These are phyloP conservation scores for Phytophthora sansomeana DNA, from an alignment of 352 stramenopile species.

Conservation along the genomic window DNA sequence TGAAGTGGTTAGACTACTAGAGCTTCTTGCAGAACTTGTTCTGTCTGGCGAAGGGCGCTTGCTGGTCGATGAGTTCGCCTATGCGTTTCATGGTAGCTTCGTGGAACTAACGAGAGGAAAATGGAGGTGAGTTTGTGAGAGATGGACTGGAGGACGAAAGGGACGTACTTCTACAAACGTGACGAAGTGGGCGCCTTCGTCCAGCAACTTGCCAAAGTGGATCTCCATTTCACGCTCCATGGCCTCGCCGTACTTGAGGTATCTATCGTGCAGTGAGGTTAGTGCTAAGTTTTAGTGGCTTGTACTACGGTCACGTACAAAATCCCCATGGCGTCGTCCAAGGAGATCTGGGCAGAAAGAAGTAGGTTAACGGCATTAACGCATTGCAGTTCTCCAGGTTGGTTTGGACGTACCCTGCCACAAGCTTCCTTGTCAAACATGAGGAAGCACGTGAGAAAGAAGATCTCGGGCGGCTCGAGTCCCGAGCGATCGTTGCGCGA, in stretches of 20 bases:
- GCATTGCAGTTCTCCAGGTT: not conserved
- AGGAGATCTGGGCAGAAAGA: slow-evolving; percentile 52
- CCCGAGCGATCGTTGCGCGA: slow-evolving; percentile 68
- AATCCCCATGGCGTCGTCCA: slow-evolving; percentile 85
- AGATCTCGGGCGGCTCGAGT: slow-evolving; percentile 76
- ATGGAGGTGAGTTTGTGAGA: not conserved
- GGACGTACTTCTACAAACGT: slow-evolving; percentile 61
- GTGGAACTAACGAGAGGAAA: slow-evolving; percentile 48
- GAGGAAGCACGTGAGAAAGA: slow-evolving; percentile 87
- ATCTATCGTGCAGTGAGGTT: slow-evolving; percentile 35
- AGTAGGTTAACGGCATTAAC: not conserved
- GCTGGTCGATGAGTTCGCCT: slow-evolving; percentile 71
- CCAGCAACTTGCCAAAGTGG: slow-evolving; percentile 71
- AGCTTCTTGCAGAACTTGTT: slow-evolving; percentile 63
- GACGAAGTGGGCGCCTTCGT: slow-evolving; percentile 71
- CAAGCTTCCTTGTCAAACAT: slow-evolving; percentile 83
- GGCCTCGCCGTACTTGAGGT: slow-evolving; percentile 77
- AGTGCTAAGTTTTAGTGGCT: not conserved
- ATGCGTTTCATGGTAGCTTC: slow-evolving; percentile 64
- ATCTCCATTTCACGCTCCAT: slow-evolving; percentile 86
- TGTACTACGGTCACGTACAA: slow-evolving; percentile 44
- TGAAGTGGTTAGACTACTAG: slow-evolving; percentile 29
- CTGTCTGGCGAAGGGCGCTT: slow-evolving; percentile 50
- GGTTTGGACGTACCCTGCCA: slow-evolving; percentile 53
- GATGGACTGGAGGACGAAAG: not conserved